Percentiles rank a stretch among this genome's conserved stretches.
These are phyloP conservation scores for Straminergon stramineum DNA, from an alignment of 225 moss, liverwort and hornwort species.

Conservation along the genomic window DNA sequence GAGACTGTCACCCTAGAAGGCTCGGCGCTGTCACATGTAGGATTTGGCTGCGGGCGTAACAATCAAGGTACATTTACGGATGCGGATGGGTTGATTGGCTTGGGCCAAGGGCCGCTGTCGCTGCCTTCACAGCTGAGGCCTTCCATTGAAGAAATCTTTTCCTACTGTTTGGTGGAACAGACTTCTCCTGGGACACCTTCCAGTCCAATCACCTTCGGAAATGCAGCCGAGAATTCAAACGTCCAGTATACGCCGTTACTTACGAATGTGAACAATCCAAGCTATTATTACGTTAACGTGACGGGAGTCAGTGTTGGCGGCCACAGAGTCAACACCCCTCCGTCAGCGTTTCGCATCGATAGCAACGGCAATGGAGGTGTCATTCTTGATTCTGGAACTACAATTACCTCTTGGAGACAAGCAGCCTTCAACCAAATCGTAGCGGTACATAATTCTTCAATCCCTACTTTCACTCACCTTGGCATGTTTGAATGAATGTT, in stretches of 20 bases:
- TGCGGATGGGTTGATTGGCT: conserved; percentile 20
- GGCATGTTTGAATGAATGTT: not conserved
- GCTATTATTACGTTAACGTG: conserved; percentile 24
- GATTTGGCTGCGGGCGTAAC: conserved; percentile 28
- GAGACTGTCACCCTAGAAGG: conserved; percentile 16
- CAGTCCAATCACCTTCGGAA: conserved; percentile 30
- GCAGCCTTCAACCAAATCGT: conserved; percentile 3
- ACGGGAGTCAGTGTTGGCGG: conserved; percentile 9
- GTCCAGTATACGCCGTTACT: conserved; percentile 25
- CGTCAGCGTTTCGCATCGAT: conserved; percentile 7
- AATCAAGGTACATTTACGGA: conserved; percentile 18
- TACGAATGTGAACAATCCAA: conserved; percentile 1
- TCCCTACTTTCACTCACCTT: not conserved
- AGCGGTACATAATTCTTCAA: not conserved
- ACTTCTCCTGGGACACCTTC: not conserved
- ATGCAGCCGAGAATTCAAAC: not conserved
- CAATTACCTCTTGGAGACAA: conserved; percentile 21
- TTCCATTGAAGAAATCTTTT: conserved; percentile 17
- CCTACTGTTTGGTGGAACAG: conserved; percentile 29
- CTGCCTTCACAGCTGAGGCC: conserved; percentile 25
- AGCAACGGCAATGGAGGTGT: conserved; percentile 19
- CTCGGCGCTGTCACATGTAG: not conserved
- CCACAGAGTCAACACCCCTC: not conserved
- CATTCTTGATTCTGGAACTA: conserved; percentile 43
- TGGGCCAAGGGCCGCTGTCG: conserved; percentile 33